These are phyloP conservation scores for Ogataea hybrid DNA, from an alignment of 1,139 yeast genomes.

Conservation along the genomic window DNA sequence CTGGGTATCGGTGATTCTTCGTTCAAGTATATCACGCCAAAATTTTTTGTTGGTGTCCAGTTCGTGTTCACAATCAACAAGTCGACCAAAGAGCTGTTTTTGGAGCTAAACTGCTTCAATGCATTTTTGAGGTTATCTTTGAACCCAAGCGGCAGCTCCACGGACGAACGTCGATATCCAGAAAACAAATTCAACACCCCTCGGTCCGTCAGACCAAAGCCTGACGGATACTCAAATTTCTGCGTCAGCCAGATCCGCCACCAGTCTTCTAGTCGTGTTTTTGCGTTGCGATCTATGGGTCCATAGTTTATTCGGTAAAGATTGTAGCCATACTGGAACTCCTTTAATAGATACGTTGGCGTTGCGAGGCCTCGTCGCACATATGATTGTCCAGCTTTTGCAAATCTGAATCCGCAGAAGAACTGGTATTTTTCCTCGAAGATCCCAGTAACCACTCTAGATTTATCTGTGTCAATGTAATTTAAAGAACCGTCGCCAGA, in stretches of 20 bases:
- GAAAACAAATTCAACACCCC: slow-evolving; percentile 25
- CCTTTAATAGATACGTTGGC: slow-evolving; percentile 27
- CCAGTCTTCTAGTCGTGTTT: slow-evolving; percentile 22
- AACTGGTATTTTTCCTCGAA: slow-evolving; percentile 26
- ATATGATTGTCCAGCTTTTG: slow-evolving; percentile 11
- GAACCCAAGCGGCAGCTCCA: slow-evolving; percentile 29
- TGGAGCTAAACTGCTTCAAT: slow-evolving; percentile 12
- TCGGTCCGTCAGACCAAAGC: slow-evolving; percentile 22
- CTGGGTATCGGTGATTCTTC: slow-evolving; percentile 15
- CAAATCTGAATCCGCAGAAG: slow-evolving; percentile 26
- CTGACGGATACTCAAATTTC: slow-evolving; percentile 25
- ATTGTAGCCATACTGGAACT: slow-evolving; percentile 24
- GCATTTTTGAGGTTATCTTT: slow-evolving; percentile 25
- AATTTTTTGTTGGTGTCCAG: slow-evolving; percentile 30
- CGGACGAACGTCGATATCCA: slow-evolving; percentile 29
- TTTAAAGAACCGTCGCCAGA: slow-evolving; percentile 5
- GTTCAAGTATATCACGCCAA: slow-evolving; percentile 27
- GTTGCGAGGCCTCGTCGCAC: slow-evolving; percentile 27
- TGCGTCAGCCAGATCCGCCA: slow-evolving; percentile 29
- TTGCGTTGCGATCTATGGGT: slow-evolving; percentile 11
- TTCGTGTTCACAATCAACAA: slow-evolving; percentile 27
- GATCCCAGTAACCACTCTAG: slow-evolving; percentile 26
- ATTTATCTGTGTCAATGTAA: slow-evolving; percentile 30
- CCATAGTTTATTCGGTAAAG: slow-evolving; percentile 28
- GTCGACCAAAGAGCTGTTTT: slow-evolving; percentile 20